These are phyloP conservation scores for Candida anglica DNA, from an alignment of 805 yeast species.

Conservation along the genomic window DNA sequence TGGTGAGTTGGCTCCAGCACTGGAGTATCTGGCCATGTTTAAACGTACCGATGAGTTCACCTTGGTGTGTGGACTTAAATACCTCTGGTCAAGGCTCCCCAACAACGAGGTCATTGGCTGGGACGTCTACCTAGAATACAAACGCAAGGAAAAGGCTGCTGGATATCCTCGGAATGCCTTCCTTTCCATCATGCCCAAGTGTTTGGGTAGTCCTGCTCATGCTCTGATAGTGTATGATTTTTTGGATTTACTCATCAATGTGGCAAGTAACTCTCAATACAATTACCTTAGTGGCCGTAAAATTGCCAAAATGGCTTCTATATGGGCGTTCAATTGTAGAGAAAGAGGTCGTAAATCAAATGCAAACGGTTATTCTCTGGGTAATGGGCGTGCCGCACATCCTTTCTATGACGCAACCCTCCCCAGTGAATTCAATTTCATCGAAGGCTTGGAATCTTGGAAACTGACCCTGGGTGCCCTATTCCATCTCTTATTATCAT, in stretches of 20 bases:
- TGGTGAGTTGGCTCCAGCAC: conserved; percentile 41
- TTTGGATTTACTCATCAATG: conserved; percentile 70
- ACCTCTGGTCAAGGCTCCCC: conserved; percentile 83
- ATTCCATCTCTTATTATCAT: conserved; percentile 74
- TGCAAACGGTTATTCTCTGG: conserved; percentile 4
- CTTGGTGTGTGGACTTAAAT: conserved; percentile 69
- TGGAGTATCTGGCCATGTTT: conserved; percentile 39
- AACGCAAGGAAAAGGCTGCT: conserved; percentile 57
- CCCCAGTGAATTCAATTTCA: conserved; percentile 39
- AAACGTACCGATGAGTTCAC: conserved; percentile 59
- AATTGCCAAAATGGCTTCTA: conserved; percentile 74
- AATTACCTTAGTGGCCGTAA: conserved; percentile 79
- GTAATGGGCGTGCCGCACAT: conserved; percentile 6
- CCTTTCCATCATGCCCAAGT: conserved; percentile 76
- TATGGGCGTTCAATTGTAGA: conserved; percentile 76
- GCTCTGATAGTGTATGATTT: conserved; percentile 88
- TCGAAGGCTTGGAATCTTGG: conserved; percentile 75
- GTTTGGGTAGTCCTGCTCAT: conserved; percentile 79
- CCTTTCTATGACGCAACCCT: conserved; percentile 37
- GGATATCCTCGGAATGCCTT: conserved; percentile 72
- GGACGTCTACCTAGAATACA: conserved; percentile 74
- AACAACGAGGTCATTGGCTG: conserved; percentile 79
- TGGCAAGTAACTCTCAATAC: conserved; percentile 74
- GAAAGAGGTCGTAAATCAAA: conserved; percentile 19
- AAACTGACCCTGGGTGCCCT: conserved; percentile 79